Evolutionary conservation across 1,284 basidiomycete genomes (phyloP), one percentile per base, ranked within the genome.

Genomic region (Veloboletus limbatus): DNA sequence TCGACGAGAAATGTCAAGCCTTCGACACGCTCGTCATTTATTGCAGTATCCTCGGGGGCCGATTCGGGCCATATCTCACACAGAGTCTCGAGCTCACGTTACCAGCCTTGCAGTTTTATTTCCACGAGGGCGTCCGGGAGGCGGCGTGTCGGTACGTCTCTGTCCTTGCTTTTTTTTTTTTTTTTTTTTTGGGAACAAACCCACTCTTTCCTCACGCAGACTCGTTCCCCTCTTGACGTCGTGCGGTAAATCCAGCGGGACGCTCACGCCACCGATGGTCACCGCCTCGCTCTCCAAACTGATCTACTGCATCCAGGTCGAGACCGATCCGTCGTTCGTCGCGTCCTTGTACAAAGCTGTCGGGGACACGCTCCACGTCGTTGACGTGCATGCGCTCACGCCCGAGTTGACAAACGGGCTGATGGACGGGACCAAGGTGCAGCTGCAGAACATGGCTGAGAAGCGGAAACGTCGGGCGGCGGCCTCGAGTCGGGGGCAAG

Each of bases 1-100:
- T 92, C 53, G 88, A 91, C 56, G 91, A 93, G 56, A 92, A 93
- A 63, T 88, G 88, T 46, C 84, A 89, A 56, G 89, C 90, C 3
- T 91, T 92, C 55, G 86, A 90, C 55, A 90, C 87, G 27, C 74
- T 94, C 13, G 79, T 91, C 5, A 84, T 88, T 16, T 89, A 92
- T 58, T 85, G 81, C 51, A 82, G 80, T 30, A 82, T 85, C 8
- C 75, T 92, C 8, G 77, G 79, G 0, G 71, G 75, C 1, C 73
- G 75, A 3, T 91, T 91, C 57, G 83, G 81, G 0, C 88, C 87
- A 0, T 93, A 85, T 57, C 69, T 92, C 2, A 62, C 76, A 8
- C 81, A 83, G 57, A 77, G 76, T 9, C 76, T 93, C 27, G 82
- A 88, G 59, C 74, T 92, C 16, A 78, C 83, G 3, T 65, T 93